Conservation (phyloP, 2,329 filamentous ascomycete species). For the Tympanopsis confertula region DNA sequence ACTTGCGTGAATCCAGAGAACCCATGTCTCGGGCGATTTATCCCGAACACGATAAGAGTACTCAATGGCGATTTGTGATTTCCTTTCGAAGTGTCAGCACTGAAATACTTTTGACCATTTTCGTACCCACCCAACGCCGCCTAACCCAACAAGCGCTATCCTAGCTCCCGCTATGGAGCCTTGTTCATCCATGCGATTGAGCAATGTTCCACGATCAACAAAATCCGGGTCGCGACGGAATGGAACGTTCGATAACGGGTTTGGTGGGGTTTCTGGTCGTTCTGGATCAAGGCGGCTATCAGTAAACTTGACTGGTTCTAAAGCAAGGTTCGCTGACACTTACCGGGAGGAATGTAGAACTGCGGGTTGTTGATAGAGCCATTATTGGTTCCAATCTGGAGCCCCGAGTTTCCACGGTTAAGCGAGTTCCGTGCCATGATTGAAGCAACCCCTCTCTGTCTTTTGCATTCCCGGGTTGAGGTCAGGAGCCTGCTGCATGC, state of each 20-base stretch:
- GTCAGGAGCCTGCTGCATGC: no score
- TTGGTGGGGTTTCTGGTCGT: conserved; percentile 8
- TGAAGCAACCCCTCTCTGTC: no score
- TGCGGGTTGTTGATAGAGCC: no score
- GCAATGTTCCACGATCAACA: conserved; percentile 13
- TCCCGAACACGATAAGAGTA: conserved; percentile 3
- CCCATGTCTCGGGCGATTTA: conserved; percentile 4
- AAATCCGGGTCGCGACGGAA: conserved; percentile 18
- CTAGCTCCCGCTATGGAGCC: conserved; percentile 7
- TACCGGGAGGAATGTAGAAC: no score
- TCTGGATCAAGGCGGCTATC: no score
- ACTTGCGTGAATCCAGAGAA: neutral
- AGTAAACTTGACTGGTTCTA: no score
- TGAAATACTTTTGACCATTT: neutral
- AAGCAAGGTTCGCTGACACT: no score
- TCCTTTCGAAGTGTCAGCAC: no score
- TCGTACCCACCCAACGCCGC: conserved; percentile 14
- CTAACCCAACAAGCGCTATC: conserved; percentile 19
- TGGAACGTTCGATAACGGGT: conserved; percentile 12
- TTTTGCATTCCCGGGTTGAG: no score
- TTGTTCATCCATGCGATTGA: conserved; percentile 9
- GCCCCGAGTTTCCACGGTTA: no score
- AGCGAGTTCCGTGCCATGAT: no score
- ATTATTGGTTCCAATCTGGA: no score
- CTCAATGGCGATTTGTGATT: neutral